phyloP scores from a whole-genome alignment of 441 rosid species.

The Theobroma grandiflorum region DNA sequence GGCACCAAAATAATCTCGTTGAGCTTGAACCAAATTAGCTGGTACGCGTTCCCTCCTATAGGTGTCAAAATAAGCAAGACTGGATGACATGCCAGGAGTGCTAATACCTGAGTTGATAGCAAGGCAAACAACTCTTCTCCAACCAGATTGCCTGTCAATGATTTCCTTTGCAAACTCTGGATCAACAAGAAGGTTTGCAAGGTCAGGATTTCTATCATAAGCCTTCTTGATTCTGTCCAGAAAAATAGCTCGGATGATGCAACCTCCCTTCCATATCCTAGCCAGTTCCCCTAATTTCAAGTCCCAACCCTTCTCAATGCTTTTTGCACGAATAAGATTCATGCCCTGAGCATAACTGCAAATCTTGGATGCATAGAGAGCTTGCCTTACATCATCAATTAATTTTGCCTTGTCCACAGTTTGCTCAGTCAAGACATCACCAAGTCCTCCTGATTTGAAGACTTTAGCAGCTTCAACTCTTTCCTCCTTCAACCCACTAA shows the following conservation, averaged over 20 bases:
- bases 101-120: conserved; percentile 93
- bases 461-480: conserved; percentile 85
- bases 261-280: conserved; percentile 96
- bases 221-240: conserved; percentile 96
- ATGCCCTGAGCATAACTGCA: conserved; percentile 97
- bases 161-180: conserved; percentile 96
- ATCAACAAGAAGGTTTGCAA: conserved; percentile 89
- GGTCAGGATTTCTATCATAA: conserved; percentile 83
- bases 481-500: conserved; percentile 92
- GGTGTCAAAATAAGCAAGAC: conserved; percentile 92
- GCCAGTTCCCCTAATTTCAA: conserved; percentile 89
- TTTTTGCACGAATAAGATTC: conserved; percentile 94
- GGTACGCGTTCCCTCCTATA: conserved; percentile 84
- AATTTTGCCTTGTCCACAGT: conserved; percentile 79
- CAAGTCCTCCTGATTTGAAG: conserved; percentile 78
- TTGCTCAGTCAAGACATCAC: conserved; percentile 66
- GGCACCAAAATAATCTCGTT: conserved; percentile 92
- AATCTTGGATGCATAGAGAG: conserved; percentile 93
- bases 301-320: conserved; percentile 84
- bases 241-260: conserved; percentile 90
- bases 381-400: conserved; percentile 82
- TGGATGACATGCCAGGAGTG: conserved; percentile 92
- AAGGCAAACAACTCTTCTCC: conserved; percentile 89
- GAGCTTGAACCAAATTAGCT: conserved; percentile 94
- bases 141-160: conserved; percentile 82